phyloP scores from a whole-genome alignment of 2,329 filamentous ascomycete species.

The Xylariaceae sp. region DNA sequence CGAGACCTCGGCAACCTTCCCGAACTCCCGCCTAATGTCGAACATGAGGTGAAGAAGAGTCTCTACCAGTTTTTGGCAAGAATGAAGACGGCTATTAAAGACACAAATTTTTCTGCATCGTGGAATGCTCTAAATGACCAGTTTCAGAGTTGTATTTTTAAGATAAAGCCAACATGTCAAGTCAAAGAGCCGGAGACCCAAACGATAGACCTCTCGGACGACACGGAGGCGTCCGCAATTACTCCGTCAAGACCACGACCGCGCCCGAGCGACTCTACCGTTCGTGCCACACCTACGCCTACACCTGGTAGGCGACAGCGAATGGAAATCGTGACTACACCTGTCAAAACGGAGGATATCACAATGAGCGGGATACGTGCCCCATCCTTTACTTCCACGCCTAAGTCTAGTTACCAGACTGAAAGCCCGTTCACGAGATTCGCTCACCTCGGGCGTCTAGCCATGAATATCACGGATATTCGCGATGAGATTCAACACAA shows the following conservation, averaged over 20 bases:
- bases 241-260: slow-evolving; percentile 31
- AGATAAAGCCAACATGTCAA: slow-evolving; percentile 39
- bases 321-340: slow-evolving; percentile 22
- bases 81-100: slow-evolving; percentile 57
- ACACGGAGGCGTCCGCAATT: slow-evolving; percentile 29
- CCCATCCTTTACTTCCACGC: slow-evolving; percentile 23
- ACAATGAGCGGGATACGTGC: slow-evolving; percentile 35
- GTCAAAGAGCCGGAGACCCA: slow-evolving; percentile 32
- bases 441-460: slow-evolving; percentile 42
- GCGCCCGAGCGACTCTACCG: slow-evolving; percentile 36
- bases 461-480: slow-evolving; percentile 54
- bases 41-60: slow-evolving; percentile 64
- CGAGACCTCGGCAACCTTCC: slow-evolving; percentile 61
- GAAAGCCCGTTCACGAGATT: slow-evolving; percentile 43
- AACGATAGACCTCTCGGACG: slow-evolving; percentile 35
- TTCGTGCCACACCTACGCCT: slow-evolving; percentile 31
- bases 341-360: slow-evolving; percentile 44
- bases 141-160: slow-evolving; percentile 37
- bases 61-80: slow-evolving; percentile 59
- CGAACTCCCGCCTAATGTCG: slow-evolving; percentile 68
- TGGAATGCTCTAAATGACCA: slow-evolving; percentile 39
- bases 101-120: slow-evolving; percentile 43
- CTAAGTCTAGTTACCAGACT: slow-evolving; percentile 5
- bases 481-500: slow-evolving; percentile 57
- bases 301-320: slow-evolving; percentile 33